Percentiles rank a stretch among this genome's conserved stretches.
phyloP scores from a whole-genome alignment of 768 basidiomycete genomes.

The Daedalea quercina region DNA sequence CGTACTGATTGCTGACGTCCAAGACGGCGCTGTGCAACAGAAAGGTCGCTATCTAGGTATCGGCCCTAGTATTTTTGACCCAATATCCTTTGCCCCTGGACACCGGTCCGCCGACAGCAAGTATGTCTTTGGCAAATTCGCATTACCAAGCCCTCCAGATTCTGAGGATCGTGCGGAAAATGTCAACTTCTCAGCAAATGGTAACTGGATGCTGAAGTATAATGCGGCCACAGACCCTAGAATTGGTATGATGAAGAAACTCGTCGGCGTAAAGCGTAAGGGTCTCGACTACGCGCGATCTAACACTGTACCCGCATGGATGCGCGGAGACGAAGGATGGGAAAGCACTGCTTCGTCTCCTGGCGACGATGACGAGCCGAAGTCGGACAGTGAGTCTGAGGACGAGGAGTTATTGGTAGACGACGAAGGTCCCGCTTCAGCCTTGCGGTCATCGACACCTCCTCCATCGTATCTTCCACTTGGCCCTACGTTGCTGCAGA shows the following conservation, averaged over 20 bases:
- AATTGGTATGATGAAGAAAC: constrained; percentile 56
- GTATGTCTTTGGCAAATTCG: constrained; percentile 70
- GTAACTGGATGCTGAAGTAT: constrained; percentile 49
- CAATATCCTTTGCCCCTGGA: constrained; percentile 64
- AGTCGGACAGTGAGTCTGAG: constrained; percentile 33
- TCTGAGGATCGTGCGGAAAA: constrained; percentile 27
- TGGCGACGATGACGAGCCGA: constrained; percentile 28
- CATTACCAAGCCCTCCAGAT: constrained; percentile 55
- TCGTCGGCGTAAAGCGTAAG: constrained; percentile 70
- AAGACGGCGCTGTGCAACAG: constrained; percentile 16
- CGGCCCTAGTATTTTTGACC: constrained; percentile 45
- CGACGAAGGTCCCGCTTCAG: constrained; percentile 23
- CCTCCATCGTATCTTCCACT: constrained; percentile 64
- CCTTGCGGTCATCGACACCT: constrained; percentile 61
- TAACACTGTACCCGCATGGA: constrained; percentile 35
- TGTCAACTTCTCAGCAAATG: neutral
- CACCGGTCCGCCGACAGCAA: constrained; percentile 66
- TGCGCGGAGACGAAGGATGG: constrained; percentile 44
- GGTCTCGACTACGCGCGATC: constrained; percentile 31
- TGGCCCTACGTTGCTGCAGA: constrained; percentile 61
- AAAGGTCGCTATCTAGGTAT: constrained; percentile 12
- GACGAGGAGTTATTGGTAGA: constrained; percentile 31
- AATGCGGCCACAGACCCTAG: constrained; percentile 63
- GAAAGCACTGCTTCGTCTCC: constrained; percentile 24
- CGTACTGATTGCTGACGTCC: constrained; percentile 35